phyloP scores from a whole-genome alignment of 2,329 filamentous ascomycete species.

The Cryphonectria parasitica region DNA sequence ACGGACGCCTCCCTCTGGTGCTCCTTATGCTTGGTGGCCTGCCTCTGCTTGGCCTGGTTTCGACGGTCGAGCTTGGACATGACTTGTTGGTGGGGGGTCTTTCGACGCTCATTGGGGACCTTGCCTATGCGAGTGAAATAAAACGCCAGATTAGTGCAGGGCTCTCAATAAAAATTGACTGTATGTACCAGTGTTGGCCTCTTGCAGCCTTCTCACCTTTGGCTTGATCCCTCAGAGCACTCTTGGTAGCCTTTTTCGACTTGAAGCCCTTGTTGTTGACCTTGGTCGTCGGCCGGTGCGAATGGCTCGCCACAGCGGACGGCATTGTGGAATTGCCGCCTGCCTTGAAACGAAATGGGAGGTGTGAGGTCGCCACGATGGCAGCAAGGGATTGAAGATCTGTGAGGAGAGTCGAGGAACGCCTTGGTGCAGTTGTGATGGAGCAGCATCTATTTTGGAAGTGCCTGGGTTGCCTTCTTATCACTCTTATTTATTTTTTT shows the following conservation, averaged over 20 bases:
- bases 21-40: constrained; percentile 80
- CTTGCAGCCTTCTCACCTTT: constrained; percentile 67
- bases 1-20: constrained; percentile 78
- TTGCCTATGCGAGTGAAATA: constrained; percentile 62
- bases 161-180: background rate
- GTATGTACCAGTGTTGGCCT: constrained; percentile 9
- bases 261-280: constrained; percentile 88
- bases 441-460: background rate
- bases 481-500: background rate
- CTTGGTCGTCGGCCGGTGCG: constrained; percentile 93
- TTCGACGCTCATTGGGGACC: constrained; percentile 75
- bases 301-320: constrained; percentile 70
- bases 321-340: constrained; percentile 74
- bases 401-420: background rate
- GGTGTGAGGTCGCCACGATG: constrained; percentile 62
- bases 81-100: constrained; percentile 92
- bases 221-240: constrained; percentile 77
- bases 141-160: constrained; percentile 2
- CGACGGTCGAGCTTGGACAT: constrained; percentile 96
- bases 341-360: constrained; percentile 89
- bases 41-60: constrained; percentile 92
- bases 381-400: constrained; percentile 10
- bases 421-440: background rate
- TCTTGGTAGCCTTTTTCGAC: constrained; percentile 86
- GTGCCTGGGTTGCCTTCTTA: background rate